phyloP scores from a whole-genome alignment of 202 grass and related monocot species.

The Hordeum pubiflorum region DNA sequence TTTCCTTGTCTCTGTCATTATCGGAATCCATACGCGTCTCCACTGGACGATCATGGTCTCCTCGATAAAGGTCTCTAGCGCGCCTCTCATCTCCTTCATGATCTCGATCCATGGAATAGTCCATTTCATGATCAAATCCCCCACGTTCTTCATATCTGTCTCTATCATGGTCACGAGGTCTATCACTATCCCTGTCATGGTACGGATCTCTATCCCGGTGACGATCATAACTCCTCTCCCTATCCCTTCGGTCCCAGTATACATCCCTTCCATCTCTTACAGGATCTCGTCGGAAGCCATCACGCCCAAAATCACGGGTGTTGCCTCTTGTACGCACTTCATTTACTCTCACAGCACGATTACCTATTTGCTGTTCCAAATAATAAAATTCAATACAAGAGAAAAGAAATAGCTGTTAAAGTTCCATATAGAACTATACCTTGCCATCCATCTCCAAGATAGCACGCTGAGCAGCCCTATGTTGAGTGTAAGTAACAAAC shows the following conservation, averaged over 20 bases:
- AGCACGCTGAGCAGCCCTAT: constrained; percentile 63
- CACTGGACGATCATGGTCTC: constrained; percentile 15
- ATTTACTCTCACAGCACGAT: constrained; percentile 74
- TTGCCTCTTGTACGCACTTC: constrained; percentile 71
- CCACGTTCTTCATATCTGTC: constrained; percentile 62
- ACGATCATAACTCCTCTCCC: constrained; percentile 44
- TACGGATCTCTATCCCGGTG: constrained; percentile 50
- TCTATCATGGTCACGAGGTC: constrained; percentile 54
- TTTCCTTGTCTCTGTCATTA: constrained; percentile 46
- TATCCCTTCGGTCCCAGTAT: constrained; percentile 63
- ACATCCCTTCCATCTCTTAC: constrained; percentile 61
- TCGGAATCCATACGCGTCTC: constrained; percentile 47
- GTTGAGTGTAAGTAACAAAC: constrained; percentile 76
- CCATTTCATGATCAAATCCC: constrained; percentile 48
- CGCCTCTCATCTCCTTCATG: constrained; percentile 46
- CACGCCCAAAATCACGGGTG: constrained; percentile 47
- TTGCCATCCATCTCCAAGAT: constrained; percentile 79
- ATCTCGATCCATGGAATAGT: constrained; percentile 51
- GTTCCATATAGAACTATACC: constrained; percentile 33
- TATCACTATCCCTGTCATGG: constrained; percentile 57
- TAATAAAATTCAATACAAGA: constrained; percentile 10
- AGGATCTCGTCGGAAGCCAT: constrained; percentile 59
- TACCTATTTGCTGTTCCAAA: constrained; percentile 63
- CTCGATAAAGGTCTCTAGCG: constrained; percentile 36
- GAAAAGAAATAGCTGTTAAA: neutral